Evolutionary conservation across 2,329 filamentous ascomycete genomes (phyloP).

Genomic region (Chalaropsis ovoidea): DNA sequence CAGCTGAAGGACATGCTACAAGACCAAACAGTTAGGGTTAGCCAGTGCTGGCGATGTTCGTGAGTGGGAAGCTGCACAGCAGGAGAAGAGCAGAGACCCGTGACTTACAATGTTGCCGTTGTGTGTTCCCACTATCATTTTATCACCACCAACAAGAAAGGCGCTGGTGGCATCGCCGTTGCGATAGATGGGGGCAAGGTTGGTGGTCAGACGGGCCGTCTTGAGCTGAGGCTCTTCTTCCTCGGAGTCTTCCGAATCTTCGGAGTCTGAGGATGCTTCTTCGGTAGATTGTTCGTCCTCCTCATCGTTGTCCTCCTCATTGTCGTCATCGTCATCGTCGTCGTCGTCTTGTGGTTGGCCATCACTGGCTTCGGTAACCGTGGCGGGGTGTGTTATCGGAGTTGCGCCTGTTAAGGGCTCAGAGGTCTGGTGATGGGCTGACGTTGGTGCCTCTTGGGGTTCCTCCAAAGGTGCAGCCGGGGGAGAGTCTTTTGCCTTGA

Average conservation of each 20-base stretch:
- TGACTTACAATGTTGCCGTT: slow-evolving; percentile 81
- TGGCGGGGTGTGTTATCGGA: neutral
- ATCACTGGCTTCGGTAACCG: neutral
- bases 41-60: no score
- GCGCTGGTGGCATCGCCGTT: slow-evolving; percentile 92
- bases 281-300: slow-evolving; percentile 33
- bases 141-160: slow-evolving; percentile 85
- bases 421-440: neutral
- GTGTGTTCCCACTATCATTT: slow-evolving; percentile 94
- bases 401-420: neutral
- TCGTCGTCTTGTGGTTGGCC: slow-evolving; percentile 19
- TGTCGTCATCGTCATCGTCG: slow-evolving; percentile 26
- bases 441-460: neutral
- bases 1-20: slow-evolving; percentile 72
- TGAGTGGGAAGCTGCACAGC: no score
- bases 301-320: slow-evolving; percentile 33
- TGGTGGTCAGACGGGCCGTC: slow-evolving; percentile 76
- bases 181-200: slow-evolving; percentile 70
- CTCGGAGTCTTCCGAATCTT: slow-evolving; percentile 69
- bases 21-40: slow-evolving; percentile 14
- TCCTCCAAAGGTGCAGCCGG: neutral
- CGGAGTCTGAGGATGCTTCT: slow-evolving; percentile 42
- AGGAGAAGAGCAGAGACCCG: neutral
- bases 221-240: slow-evolving; percentile 93
- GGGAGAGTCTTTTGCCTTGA: neutral